Evolutionary conservation across 768 basidiomycete genomes (phyloP), one percentile per base, ranked within the genome.

Genomic region (Leccinum imitatum): DNA sequence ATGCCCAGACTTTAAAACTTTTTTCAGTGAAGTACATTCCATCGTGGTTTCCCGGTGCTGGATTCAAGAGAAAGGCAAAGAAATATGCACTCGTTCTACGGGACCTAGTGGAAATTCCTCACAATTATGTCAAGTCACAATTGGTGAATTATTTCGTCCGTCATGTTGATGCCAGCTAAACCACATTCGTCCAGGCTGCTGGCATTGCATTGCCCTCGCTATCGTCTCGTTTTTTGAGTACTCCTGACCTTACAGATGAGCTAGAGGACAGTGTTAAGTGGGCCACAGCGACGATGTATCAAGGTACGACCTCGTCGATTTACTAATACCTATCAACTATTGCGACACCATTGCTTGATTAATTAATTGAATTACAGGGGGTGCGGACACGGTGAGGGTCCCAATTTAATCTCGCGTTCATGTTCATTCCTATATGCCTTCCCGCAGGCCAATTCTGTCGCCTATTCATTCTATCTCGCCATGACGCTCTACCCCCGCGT

Each of bases 401-500:
- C 33, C 31, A 53, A n/a, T n/a, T n/a, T n/a, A 9, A 31, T 53
- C 0, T 53, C 17, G 3, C 21, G 9, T n/a, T 19, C 6, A 17
- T 14, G 33, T 6, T 35, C 6, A 31, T 57, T n/a, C 1, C 1
- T 6, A 59, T 44, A 41, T 7, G 1, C 17, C 27, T n/a, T 15
- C 65, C 3, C 52, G 15, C n/a, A 67, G 68, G 25, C 64, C 7
- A 51, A 44, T 13, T 63, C 68, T 2, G 23, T 59, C 1, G 33
- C 54, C 6, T 64, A 58, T 50, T 57, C 60, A 8, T 66, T 68
- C 46, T 61, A 61, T 21, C 69, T 73, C 17, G 73, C 69, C 3
- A 74, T 73, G 73, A 62, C 65, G 19, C 65, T 71, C 50, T 62
- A 66, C 50, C 73, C 74, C 3, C 56, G 44, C 1, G 66, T 69